These are phyloP conservation scores for Citrus australasica DNA, from an alignment of 345 rosid species.

Conservation along the genomic window DNA sequence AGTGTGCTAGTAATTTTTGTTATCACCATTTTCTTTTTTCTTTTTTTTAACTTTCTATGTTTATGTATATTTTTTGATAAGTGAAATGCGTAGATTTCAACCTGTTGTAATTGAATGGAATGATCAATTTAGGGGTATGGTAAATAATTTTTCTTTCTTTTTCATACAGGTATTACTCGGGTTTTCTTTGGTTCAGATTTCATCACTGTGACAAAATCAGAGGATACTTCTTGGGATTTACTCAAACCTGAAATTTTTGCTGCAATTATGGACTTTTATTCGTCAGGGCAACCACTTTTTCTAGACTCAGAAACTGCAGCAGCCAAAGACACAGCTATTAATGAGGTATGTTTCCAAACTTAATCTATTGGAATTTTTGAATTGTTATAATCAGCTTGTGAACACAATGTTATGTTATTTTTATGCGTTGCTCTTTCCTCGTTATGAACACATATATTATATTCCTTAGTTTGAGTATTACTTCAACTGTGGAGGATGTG, in stretches of 20 bases:
- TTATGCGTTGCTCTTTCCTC: neutral
- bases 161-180: conserved; percentile 57
- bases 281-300: conserved; percentile 87
- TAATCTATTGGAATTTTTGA: neutral
- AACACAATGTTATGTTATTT: neutral
- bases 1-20: neutral
- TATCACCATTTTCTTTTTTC: neutral
- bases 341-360: conserved; percentile 45
- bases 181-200: conserved; percentile 95
- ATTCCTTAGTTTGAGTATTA: neutral
- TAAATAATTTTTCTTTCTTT: conserved; percentile 8
- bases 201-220: conserved; percentile 84
- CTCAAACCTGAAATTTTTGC: conserved; percentile 92
- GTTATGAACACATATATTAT: no score
- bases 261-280: conserved; percentile 89
- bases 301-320: conserved; percentile 63
- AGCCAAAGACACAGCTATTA: conserved; percentile 84
- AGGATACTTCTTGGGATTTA: conserved; percentile 79
- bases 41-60: neutral
- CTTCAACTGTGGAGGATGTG: neutral
- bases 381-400: neutral
- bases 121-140: neutral
- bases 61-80: neutral
- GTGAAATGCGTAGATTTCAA: neutral
- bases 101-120: neutral